Conservation (phyloP, 2,329 filamentous ascomycete genomes). For the Thelonectria rubi region DNA sequence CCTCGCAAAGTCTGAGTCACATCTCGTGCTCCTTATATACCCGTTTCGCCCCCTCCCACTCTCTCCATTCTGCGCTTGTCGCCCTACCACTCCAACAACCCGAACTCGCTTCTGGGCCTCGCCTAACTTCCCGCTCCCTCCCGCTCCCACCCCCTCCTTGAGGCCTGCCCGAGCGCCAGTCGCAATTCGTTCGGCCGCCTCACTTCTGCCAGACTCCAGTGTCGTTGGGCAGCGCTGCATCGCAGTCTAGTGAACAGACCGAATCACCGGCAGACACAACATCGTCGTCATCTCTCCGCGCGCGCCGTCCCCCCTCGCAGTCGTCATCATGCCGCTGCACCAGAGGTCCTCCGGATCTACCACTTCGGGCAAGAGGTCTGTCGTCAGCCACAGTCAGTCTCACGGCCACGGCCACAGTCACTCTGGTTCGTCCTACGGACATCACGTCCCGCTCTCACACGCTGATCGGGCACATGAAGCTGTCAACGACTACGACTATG, state of each 20-base stretch:
- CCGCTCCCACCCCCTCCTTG: constrained; percentile 34
- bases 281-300: constrained; percentile 30
- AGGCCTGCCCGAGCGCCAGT: constrained; percentile 31
- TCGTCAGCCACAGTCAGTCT: constrained; percentile 18
- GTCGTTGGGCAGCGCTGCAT: constrained; percentile 45
- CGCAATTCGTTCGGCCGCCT: constrained; percentile 37
- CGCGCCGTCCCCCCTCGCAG: constrained; percentile 35
- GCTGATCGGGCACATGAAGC: constrained; percentile 31
- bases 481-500: constrained; percentile 37
- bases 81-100: constrained; percentile 21
- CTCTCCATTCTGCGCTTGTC: constrained; percentile 27
- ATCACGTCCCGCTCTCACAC: constrained; percentile 19
- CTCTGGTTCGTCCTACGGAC: constrained; percentile 36
- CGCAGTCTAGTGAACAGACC: constrained; percentile 37
- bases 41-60: constrained; percentile 9
- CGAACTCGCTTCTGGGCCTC: constrained; percentile 25
- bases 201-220: constrained; percentile 40
- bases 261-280: constrained; percentile 35
- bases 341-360: constrained; percentile 41
- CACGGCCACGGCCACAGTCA: constrained; percentile 31
- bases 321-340: constrained; percentile 42
- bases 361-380: constrained; percentile 40
- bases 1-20: constrained; percentile 21
- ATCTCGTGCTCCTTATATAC: constrained; percentile 30
- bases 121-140: constrained; percentile 36